Evolutionary conservation across 73 alveolate genomes (phyloP).

Genomic region (Strombidium stylifer): DNA sequence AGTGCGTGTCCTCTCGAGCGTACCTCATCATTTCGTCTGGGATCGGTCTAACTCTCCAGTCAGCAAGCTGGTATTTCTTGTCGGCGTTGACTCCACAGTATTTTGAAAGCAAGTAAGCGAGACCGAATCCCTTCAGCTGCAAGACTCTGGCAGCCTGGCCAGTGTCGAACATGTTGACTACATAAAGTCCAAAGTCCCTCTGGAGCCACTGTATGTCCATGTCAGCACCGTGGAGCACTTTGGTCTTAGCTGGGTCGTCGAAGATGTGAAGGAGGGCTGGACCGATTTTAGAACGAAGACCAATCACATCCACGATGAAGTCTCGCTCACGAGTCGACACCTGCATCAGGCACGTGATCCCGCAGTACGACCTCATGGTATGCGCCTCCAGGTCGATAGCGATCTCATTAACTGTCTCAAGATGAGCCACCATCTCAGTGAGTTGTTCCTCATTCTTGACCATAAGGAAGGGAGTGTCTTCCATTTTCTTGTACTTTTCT

Average conservation of each 20-base stretch:
- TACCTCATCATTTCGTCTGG: constrained; percentile 90
- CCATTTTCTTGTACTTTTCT: constrained; percentile 36
- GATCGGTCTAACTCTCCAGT: constrained; percentile 95
- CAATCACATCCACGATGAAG: constrained; percentile 55
- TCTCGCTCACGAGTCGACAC: constrained; percentile 67
- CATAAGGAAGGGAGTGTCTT: constrained; percentile 66
- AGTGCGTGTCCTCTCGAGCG: constrained; percentile 98
- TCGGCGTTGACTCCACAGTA: constrained; percentile 88
- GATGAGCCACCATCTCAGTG: constrained; percentile 59
- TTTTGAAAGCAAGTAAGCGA: constrained; percentile 69
- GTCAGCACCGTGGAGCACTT: constrained; percentile 92
- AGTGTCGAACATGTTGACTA: constrained; percentile 94
- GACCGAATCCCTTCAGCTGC: constrained; percentile 65
- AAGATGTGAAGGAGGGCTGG: constrained; percentile 61
- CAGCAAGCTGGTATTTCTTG: constrained; percentile 95
- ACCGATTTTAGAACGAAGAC: constrained; percentile 8
- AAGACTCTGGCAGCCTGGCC: constrained; percentile 91
- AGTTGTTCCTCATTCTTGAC: constrained; percentile 75
- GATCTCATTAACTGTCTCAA: constrained; percentile 70
- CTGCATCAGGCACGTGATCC: constrained; percentile 93
- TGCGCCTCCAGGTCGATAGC: constrained; percentile 96
- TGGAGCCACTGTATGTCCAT: constrained; percentile 92
- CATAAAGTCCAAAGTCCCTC: constrained; percentile 91
- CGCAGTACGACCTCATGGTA: constrained; percentile 79
- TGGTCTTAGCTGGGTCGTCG: constrained; percentile 69